phyloP scores from a whole-genome alignment of 345 rosid genomes.

The Raphanus raphanistrum region DNA sequence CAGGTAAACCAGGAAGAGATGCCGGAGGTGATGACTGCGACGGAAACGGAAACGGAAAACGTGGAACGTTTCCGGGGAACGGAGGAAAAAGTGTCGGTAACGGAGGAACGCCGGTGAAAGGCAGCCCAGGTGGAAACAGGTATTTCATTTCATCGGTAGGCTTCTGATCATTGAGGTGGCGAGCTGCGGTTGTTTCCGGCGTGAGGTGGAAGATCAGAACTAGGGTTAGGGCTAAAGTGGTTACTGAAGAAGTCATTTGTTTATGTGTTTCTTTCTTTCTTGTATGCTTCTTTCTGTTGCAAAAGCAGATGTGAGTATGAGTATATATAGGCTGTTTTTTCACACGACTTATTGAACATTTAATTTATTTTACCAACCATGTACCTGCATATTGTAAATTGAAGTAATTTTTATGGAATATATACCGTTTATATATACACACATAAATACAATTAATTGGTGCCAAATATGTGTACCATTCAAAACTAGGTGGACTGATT shows the following conservation, averaged over 20 bases:
- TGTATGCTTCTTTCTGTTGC: background rate
- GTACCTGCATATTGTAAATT: background rate
- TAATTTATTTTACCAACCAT: background rate
- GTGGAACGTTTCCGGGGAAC: background rate
- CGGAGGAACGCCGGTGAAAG: conserved; percentile 34
- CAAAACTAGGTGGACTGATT: conserved; percentile 12
- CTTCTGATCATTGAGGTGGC: conserved; percentile 21
- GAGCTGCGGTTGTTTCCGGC: conserved; percentile 21
- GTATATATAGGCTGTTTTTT: conserved; percentile 15
- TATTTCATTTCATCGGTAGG: conserved; percentile 5
- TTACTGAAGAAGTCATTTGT: conserved; percentile 27
- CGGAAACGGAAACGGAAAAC: conserved; percentile 23
- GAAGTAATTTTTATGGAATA: background rate
- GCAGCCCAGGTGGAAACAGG: conserved; percentile 30
- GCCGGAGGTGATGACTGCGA: conserved; percentile 27
- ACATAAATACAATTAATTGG: background rate
- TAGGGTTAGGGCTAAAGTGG: conserved; percentile 22
- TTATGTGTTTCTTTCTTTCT: background rate
- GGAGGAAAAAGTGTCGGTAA: conserved; percentile 25
- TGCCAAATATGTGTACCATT: conserved; percentile 23
- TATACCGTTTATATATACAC: background rate
- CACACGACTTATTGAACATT: background rate
- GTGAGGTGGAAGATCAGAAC: conserved; percentile 25
- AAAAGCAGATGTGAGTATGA: background rate
- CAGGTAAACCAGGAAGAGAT: conserved; percentile 28